A percentile compares a stretch with the other conserved stretches of the same genome.
phyloP scores from a whole-genome alignment of 2,329 filamentous ascomycete species.

The Berkeleyomyces rouxiae region DNA sequence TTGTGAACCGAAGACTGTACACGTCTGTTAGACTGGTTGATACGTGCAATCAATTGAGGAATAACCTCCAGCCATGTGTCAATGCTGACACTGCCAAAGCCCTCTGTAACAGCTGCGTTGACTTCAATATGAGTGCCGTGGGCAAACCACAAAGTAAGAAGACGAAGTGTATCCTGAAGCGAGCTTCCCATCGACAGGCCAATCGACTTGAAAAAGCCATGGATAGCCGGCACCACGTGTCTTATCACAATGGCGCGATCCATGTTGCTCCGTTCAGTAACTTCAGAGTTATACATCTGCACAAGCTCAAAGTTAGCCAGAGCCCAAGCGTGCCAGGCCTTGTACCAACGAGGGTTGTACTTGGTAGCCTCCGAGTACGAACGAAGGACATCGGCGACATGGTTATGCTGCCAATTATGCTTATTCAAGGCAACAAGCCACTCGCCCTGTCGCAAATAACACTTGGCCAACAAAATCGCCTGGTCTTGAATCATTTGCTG shows the following conservation, averaged over 20 bases:
- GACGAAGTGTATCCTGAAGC: conserved; percentile 79
- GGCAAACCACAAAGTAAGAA: conserved; percentile 91
- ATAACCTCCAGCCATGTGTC: conserved; percentile 99
- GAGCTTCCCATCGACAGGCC: conserved; percentile 81
- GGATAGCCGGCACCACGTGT: conserved; percentile 85
- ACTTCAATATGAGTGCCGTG: conserved; percentile 83
- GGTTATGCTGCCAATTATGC: conserved; percentile 75
- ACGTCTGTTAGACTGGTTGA: conserved; percentile 83
- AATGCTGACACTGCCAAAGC: conserved; percentile 79
- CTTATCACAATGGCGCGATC: conserved; percentile 58
- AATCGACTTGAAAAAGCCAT: conserved; percentile 96
- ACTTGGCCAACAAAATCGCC: conserved; percentile 71
- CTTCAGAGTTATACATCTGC: conserved; percentile 35
- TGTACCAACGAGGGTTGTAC: conserved; percentile 93
- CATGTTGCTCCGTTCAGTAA: conserved; percentile 21
- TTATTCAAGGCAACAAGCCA: conserved; percentile 80
- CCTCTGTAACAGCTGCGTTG: conserved; percentile 73
- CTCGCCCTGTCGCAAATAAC: conserved; percentile 88
- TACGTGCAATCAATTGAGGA: conserved; percentile 88
- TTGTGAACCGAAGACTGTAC: conserved; percentile 87
- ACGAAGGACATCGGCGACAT: conserved; percentile 74
- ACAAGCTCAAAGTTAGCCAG: conserved; percentile 97
- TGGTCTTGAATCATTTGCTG: conserved; percentile 41
- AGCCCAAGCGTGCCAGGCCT: conserved; percentile 98
- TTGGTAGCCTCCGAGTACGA: conserved; percentile 85